Base-by-base conservation (phyloP, 352 stramenopile species). In the Achlya hypogyna region DNA sequence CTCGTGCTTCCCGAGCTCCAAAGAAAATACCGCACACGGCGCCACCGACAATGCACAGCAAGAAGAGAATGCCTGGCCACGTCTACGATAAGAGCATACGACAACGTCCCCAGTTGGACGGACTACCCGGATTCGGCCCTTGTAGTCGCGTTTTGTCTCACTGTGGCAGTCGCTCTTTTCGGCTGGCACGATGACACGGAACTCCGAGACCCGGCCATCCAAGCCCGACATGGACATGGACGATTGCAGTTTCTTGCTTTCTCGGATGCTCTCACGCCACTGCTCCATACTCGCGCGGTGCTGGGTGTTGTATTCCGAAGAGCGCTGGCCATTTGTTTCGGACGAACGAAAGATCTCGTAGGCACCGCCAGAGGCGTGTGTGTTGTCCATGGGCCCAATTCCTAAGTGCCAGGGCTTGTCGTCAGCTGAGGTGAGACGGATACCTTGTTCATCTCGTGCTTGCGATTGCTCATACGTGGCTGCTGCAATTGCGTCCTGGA, bases 61-160 rank as follows among this genome's bases (percentile, higher is more conserved):
- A 29, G 4, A 88, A 34, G 4, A 90, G 51, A n/a, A 90, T 58
- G 14, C 79, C 79, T 0, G 81, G 79, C 78, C 78, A 88, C 31
- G 74, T 87, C 71, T 86, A 62, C 22, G 29, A 16, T 28, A 22
- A 64, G 1, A 58, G 22, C 18, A 45, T 5, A 20, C 4, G 32
- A 29, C 1, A 20, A 29, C 8, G 18, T 74, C 16, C 6, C 49
- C 14, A 69, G 23, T 16, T 42, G 34, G 6, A 1, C 2, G 18
- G 18, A 14, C n/a, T 70, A 84, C 75, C 29, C 76, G 74, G 63
- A 84, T 81, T 34, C 81, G 79, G 20, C 83, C 83, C 51, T 88
- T 89, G 74, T 89, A 91, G 72, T 89, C 79, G 14, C 72, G 34
- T 8, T 49, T 18, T 20, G 54, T 32, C 35, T 63, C 54, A 35